Base-by-base conservation (phyloP, 2,329 filamentous ascomycete genomes). In the Sporothrix euskadiensis region DNA sequence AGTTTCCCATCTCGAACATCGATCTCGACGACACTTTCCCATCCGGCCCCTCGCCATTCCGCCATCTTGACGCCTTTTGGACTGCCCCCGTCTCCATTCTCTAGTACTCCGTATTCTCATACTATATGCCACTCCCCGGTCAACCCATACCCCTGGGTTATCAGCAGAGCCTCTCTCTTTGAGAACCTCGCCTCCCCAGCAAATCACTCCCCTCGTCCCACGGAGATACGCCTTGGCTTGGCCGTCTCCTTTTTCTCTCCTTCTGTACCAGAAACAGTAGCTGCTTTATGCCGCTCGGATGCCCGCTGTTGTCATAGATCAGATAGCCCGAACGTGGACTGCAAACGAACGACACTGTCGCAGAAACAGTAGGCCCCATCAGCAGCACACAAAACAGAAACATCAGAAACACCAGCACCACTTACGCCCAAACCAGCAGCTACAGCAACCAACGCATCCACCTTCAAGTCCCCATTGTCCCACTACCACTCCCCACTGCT, bases 291-390 rank as follows among this genome's bases (percentile, higher is more conserved):
- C 81, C 83, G 85, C 82, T 83, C 85, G 84, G 81, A 88, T 88
- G 86, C 86, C 83, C 79, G 82, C 84, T 81, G 82, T 83, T 80
- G 82, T 82, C 78, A 84, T 85, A 86, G 84, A 86, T 83, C 83
- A 82, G 81, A 85, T 84, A 78, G 80, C 80, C 78, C 83, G 83
- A 82, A 84, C 83, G 76, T 86, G 84, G 84, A 84, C 84, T 79
- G 83, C 84, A 79, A 82, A 83, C 81, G 80, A 81, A 80, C 70
- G 63, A 80, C 79, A 79, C 78, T 77, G n/a, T 47, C 63, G 44
- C 63, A 68, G 63, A 49, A 52, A 59, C 41, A 30, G 44, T 59
- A 69, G 57, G 70, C 70, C 57, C 56, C 54, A 35, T 49, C 66
- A 39, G 35, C 61, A 41, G 14, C 41, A 22, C 19, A 14, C 9